Percentiles rank a stretch among this genome's conserved stretches.
These are phyloP conservation scores for Blastobotrys robertii DNA, from an alignment of 805 yeast species.

Conservation along the genomic window DNA sequence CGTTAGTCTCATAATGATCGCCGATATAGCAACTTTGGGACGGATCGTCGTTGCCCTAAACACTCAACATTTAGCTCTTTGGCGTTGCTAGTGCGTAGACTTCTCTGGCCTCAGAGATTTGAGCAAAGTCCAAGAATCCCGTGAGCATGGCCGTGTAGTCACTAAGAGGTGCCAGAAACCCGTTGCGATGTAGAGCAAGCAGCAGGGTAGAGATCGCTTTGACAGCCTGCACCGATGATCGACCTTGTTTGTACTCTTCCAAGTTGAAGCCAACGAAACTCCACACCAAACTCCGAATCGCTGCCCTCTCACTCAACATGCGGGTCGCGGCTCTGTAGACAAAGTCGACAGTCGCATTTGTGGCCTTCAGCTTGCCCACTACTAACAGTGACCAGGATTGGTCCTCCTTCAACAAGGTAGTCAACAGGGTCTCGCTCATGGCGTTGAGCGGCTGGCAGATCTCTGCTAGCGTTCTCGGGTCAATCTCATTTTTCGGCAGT, in stretches of 20 bases:
- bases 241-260: background rate
- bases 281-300: slow-evolving; percentile 11
- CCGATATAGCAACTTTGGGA: background rate
- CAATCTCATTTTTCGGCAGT: no score
- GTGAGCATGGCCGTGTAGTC: slow-evolving; percentile 12
- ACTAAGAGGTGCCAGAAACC: slow-evolving; percentile 8
- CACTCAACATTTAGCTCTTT: background rate
- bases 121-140: slow-evolving; percentile 14
- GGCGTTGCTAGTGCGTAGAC: slow-evolving; percentile 10
- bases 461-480: no score
- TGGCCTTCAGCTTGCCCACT: slow-evolving; percentile 6
- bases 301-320: background rate
- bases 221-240: slow-evolving; percentile 2
- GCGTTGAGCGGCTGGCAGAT: no score
- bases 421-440: no score
- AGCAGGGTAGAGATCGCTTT: slow-evolving; percentile 12
- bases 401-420: no score
- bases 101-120: slow-evolving; percentile 13
- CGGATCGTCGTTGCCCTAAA: background rate
- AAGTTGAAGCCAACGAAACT: slow-evolving; percentile 16
- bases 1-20: no score
- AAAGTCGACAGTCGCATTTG: slow-evolving; percentile 10
- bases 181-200: slow-evolving; percentile 9
- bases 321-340: slow-evolving; percentile 4
- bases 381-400: background rate